phyloP scores from a whole-genome alignment of 1,284 basidiomycete genomes.

The Naganishia cerealis region DNA sequence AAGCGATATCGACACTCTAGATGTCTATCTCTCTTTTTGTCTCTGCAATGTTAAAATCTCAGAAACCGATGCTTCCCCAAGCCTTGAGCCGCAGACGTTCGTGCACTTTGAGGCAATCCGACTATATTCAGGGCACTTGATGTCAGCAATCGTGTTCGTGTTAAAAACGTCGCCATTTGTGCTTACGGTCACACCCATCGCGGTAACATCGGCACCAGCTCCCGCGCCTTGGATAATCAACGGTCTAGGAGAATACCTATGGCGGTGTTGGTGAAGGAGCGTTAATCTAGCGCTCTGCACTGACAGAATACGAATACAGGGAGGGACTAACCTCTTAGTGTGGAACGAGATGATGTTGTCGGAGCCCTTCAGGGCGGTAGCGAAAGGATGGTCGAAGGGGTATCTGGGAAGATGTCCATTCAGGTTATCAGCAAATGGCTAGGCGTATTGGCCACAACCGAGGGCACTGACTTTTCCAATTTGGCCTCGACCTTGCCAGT shows the following conservation, averaged over 20 bases:
- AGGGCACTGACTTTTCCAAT: slow-evolving; percentile 68
- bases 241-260: slow-evolving; percentile 71
- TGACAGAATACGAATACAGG: background rate
- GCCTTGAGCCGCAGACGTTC: slow-evolving; percentile 41
- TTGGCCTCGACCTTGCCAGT: slow-evolving; percentile 76
- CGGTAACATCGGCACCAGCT: slow-evolving; percentile 94
- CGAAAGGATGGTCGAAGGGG: slow-evolving; percentile 84
- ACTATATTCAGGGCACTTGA: slow-evolving; percentile 37
- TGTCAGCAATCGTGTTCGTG: background rate
- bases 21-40: background rate
- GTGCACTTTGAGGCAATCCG: slow-evolving; percentile 53
- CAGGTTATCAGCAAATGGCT: background rate
- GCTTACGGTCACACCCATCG: slow-evolving; percentile 78
- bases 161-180: background rate
- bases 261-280: background rate
- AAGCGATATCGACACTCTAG: background rate
- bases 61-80: slow-evolving; percentile 29
- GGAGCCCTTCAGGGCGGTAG: slow-evolving; percentile 88
- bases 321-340: slow-evolving; percentile 67
- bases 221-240: slow-evolving; percentile 93
- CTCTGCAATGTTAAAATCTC: background rate
- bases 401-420: slow-evolving; percentile 61
- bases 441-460: background rate
- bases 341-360: slow-evolving; percentile 99
- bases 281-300: background rate